Evolutionary conservation across 257 asterid genomes (phyloP).

Genomic region (Solanum appendiculatum): DNA sequence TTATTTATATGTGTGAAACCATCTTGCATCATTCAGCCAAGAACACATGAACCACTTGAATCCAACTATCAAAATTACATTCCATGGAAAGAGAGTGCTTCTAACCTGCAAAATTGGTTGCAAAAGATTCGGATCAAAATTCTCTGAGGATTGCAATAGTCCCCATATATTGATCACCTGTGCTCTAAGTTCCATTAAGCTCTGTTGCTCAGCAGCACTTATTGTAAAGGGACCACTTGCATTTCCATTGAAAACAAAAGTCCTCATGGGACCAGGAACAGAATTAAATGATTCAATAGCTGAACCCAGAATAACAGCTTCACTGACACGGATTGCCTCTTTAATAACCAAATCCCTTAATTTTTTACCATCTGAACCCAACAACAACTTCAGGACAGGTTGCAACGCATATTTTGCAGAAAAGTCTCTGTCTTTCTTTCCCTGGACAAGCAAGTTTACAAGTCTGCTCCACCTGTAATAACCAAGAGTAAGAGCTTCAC

Average conservation of each 20-base stretch:
- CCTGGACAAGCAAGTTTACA: conserved; percentile 90
- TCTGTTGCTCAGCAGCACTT: conserved; percentile 59
- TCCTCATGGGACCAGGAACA: conserved; percentile 45
- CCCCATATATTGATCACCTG: conserved; percentile 90
- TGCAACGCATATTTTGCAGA: conserved; percentile 92
- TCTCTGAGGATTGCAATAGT: conserved; percentile 63
- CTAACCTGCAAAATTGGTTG: conserved; percentile 86
- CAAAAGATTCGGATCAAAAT: conserved; percentile 74
- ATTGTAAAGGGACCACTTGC: conserved; percentile 42
- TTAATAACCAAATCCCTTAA: conserved; percentile 74
- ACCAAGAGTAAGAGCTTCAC: conserved; percentile 3
- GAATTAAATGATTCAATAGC: conserved; percentile 59
- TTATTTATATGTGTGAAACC: background rate
- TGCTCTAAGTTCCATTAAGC: conserved; percentile 79
- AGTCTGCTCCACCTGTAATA: conserved; percentile 92
- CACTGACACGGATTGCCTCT: conserved; percentile 81
- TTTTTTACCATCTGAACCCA: conserved; percentile 78
- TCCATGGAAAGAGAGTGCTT: background rate
- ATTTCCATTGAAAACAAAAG: conserved; percentile 40
- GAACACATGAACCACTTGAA: background rate
- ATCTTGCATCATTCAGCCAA: background rate
- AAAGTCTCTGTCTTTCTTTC: conserved; percentile 81
- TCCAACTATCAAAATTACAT: background rate
- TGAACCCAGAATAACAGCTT: conserved; percentile 76
- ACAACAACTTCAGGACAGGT: conserved; percentile 82